Base-by-base conservation (phyloP, 208 protist species). In the Acanthamoeba lenticulata region DNA sequence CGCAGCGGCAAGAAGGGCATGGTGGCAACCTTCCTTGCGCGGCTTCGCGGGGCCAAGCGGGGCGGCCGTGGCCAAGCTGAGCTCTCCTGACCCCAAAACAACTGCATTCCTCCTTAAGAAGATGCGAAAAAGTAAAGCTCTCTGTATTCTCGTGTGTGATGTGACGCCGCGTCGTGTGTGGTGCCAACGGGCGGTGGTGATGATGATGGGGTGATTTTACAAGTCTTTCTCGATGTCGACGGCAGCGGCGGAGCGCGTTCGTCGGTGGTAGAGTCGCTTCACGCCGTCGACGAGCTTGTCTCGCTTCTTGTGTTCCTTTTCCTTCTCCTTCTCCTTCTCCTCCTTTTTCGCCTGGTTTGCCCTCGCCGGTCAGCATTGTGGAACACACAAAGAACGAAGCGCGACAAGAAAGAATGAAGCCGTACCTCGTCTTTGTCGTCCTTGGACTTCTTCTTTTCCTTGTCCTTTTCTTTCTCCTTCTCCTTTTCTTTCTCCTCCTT, bases 201-300 rank as follows among this genome's bases (percentile, higher is more conserved):
- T n/a, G n/a, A n/a, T n/a, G n/a, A n/a, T n/a, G n/a, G n/a, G n/a
- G n/a, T n/a, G n/a, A n/a, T n/a, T 57, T 74, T 27, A 74, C 65
- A 74, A 27, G 21, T 74, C 74, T 40, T 85, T 85, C 17, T 24
- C 74, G 38, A 85, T 57, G 1, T 85, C 74, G 38, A 1, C 1
- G 21, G 42, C 74, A 13, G 74, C 74, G 7, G 74, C 74, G 4
- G 74, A 85, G 42, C 74, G 74, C 6, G 74, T 85, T 38, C 74
- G 1, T 36, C 74, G 74, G 42, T 85, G 74, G 74, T 85, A 85
- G 42, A 85, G 74, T 55, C 74, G 38, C 74, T 55, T 52, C 74
- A 85, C 74, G 27, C 74, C 74, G 44, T 45, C 74, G 74, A 85
- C 74, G 19, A 85, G 74, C 65, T 34, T 74, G n/a, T n/a, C n/a